phyloP scores from a whole-genome alignment of 2,329 filamentous ascomycete genomes.

The Aspergillus fructus region DNA sequence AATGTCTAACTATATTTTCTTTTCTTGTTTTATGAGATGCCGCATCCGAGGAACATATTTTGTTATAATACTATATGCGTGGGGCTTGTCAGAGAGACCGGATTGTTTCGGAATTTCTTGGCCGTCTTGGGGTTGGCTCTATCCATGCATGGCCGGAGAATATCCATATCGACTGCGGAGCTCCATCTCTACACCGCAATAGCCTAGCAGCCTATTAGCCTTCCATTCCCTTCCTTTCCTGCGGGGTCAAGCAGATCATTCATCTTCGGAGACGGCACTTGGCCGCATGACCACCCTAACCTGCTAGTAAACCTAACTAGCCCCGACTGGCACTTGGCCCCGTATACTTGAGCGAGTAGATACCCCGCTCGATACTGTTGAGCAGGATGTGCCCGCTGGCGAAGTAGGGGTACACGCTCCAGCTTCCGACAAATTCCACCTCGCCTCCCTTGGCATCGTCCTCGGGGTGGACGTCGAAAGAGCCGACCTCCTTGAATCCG shows the following conservation, averaged over 20 bases:
- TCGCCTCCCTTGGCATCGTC: constrained; percentile 15
- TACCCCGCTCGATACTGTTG: constrained; percentile 20
- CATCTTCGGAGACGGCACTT: background rate
- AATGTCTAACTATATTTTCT: too few species aligned
- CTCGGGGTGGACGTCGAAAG: constrained; percentile 19
- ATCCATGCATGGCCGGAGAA: too few species aligned
- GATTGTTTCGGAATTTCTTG: background rate
- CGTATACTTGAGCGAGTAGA: constrained; percentile 21
- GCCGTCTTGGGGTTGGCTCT: background rate
- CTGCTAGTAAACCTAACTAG: background rate
- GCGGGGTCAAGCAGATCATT: too few species aligned
- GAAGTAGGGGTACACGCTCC: constrained; percentile 22
- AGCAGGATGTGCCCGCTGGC: constrained; percentile 15
- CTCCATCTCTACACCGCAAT: too few species aligned
- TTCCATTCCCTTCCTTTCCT: too few species aligned
- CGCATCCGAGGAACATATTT: too few species aligned
- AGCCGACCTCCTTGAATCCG: constrained; percentile 17
- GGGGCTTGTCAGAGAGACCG: too few species aligned
- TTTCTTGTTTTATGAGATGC: too few species aligned
- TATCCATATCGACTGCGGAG: too few species aligned
- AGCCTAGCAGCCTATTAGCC: too few species aligned
- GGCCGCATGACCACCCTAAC: background rate
- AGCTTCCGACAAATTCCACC: constrained; percentile 18
- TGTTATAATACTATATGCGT: too few species aligned
- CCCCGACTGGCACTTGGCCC: background rate